Conservation (phyloP, 1,139 yeast genomes). For the Groenewaldozyma sp. region DNA sequence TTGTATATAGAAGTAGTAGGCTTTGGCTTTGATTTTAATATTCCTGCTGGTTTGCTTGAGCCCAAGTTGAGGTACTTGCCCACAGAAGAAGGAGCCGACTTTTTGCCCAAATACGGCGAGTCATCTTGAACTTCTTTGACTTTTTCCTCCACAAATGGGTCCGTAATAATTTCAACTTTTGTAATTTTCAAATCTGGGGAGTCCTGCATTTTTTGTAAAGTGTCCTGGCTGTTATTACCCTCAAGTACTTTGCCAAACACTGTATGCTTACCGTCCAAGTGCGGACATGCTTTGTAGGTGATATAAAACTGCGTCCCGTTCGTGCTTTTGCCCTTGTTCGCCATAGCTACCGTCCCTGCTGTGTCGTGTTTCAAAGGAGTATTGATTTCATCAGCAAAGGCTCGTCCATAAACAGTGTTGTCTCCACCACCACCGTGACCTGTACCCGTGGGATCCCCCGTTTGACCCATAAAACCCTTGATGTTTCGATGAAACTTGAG, state of each 20-base stretch:
- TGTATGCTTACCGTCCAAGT: constrained; percentile 65
- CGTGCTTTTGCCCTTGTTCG: constrained; percentile 53
- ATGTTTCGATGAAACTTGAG: constrained; percentile 40
- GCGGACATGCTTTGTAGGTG: constrained; percentile 61
- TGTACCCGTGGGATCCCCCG: constrained; percentile 44
- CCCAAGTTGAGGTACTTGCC: constrained; percentile 23
- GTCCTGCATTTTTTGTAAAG: constrained; percentile 44
- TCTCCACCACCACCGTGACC: constrained; percentile 35
- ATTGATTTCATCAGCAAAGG: constrained; percentile 46
- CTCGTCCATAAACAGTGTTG: constrained; percentile 20
- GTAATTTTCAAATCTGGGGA: constrained; percentile 30
- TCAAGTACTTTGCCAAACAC: constrained; percentile 73
- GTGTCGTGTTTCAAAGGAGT: constrained; percentile 65
- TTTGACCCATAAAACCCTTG: constrained; percentile 42
- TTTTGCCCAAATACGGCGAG: constrained; percentile 19
- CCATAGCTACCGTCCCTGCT: constrained; percentile 80
- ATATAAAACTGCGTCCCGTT: constrained; percentile 77
- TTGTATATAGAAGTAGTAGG: constrained; percentile 17
- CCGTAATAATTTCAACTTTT: constrained; percentile 65
- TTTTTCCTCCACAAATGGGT: constrained; percentile 49
- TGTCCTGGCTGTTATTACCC: constrained; percentile 67
- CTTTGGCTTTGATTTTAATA: too few relatives aligned
- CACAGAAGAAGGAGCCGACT: constrained; percentile 10
- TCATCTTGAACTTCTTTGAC: constrained; percentile 16
- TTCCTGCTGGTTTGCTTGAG: too few relatives aligned